These are phyloP conservation scores for Chlamydomonas eustigma DNA, from an alignment of 139 green algal genomes.

Conservation along the genomic window DNA sequence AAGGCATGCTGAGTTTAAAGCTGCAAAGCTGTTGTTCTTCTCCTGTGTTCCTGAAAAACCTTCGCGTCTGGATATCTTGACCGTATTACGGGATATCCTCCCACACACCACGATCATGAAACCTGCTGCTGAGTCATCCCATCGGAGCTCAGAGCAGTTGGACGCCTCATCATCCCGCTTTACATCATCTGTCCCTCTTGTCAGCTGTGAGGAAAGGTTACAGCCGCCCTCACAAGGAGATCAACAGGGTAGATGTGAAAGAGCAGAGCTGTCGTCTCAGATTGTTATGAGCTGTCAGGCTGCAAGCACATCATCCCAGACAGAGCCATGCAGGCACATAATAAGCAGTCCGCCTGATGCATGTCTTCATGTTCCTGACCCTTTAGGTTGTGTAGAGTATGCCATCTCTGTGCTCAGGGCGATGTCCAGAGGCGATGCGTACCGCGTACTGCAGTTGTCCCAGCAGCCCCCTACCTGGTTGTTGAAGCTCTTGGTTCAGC, in stretches of 20 bases:
- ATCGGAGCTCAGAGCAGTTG: too few relatives aligned
- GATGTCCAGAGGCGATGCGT: background rate
- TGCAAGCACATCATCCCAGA: too few relatives aligned
- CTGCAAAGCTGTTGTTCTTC: constrained; percentile 28
- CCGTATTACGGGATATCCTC: background rate
- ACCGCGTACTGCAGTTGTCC: background rate
- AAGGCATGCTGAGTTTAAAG: constrained; percentile 9
- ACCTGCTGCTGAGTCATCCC: too few relatives aligned
- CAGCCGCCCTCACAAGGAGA: background rate
- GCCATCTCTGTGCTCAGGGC: background rate
- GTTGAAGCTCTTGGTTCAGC: background rate
- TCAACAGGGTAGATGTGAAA: background rate
- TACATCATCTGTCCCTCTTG: background rate
- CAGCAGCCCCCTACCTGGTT: background rate
- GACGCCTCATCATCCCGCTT: background rate
- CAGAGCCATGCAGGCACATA: too few relatives aligned
- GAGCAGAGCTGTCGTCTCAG: background rate
- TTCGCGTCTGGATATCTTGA: background rate
- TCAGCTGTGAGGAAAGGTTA: background rate
- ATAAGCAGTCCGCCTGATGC: too few relatives aligned
- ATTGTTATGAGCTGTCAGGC: too few relatives aligned
- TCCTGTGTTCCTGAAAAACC: constrained; percentile 4
- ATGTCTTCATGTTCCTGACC: background rate
- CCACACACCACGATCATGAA: too few relatives aligned
- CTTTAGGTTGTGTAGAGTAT: background rate